These are phyloP conservation scores for Rubroshorea leprosula DNA, from an alignment of 345 rosid species.

Conservation along the genomic window DNA sequence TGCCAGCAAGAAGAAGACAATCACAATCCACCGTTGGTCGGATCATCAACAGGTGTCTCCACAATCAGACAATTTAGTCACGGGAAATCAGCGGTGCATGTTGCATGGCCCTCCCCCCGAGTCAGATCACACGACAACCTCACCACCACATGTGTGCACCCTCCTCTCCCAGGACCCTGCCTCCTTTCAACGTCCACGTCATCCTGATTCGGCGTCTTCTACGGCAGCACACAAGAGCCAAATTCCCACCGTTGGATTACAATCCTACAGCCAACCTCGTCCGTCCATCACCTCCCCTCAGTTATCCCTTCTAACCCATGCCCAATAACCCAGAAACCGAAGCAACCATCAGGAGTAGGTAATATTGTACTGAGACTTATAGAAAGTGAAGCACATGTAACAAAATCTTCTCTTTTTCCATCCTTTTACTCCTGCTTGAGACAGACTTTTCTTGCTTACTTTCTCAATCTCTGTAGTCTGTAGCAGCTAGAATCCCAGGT, in stretches of 20 bases:
- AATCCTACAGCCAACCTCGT: conserved; percentile 9
- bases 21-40: not conserved
- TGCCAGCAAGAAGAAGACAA: not conserved
- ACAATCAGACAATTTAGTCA: not conserved
- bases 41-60: not conserved
- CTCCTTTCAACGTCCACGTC: conserved; percentile 28
- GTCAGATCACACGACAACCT: conserved; percentile 8
- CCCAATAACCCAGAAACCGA: conserved; percentile 2
- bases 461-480: conserved; percentile 8
- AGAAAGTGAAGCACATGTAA: conserved; percentile 10
- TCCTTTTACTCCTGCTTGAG: not conserved
- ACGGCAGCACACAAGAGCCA: conserved; percentile 15
- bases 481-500: conserved; percentile 26
- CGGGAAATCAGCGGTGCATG: conserved; percentile 12
- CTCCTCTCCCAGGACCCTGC: not conserved
- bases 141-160: not conserved
- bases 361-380: not conserved
- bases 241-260: conserved; percentile 27
- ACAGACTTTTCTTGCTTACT: conserved; percentile 1
- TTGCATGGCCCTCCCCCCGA: not conserved
- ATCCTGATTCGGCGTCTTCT: conserved; percentile 21
- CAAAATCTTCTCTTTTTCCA: conserved; percentile 7
- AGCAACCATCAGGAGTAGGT: conserved; percentile 1
- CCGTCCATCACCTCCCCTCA: conserved; percentile 22
- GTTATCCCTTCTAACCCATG: conserved; percentile 8